A percentile compares a stretch with the other conserved stretches of the same genome.
Evolutionary conservation across 2,329 filamentous ascomycete species (phyloP).

Genomic region (Ophiostoma quercus): DNA sequence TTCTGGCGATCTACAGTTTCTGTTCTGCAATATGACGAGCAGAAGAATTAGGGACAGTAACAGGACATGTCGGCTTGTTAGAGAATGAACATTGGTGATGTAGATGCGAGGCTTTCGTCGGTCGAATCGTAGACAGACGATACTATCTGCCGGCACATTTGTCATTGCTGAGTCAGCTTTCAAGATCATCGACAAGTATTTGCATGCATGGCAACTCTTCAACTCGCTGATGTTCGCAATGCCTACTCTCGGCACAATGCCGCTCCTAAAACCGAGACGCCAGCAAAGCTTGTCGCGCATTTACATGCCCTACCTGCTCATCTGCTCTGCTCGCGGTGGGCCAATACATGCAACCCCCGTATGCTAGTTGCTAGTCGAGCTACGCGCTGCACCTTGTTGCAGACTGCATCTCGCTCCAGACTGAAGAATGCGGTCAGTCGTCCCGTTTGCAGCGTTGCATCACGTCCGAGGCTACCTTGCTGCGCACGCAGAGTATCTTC

Average conservation of each 20-base stretch:
- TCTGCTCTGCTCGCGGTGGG: not conserved
- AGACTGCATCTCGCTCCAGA: not conserved
- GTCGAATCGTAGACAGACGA: not conserved
- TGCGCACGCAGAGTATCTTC: not conserved
- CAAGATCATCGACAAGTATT: not conserved
- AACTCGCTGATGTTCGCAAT: not conserved
- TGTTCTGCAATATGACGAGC: not conserved
- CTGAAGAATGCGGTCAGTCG: conserved; percentile 1
- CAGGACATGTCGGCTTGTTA: not conserved
- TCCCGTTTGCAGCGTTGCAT: conserved; percentile 9
- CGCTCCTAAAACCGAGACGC: conserved; percentile 21
- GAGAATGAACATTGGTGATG: not conserved
- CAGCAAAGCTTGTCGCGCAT: conserved; percentile 5
- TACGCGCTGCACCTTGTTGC: not conserved
- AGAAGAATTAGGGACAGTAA: not conserved
- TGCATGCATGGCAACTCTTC: not conserved
- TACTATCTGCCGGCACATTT: not conserved
- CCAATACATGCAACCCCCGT: not conserved
- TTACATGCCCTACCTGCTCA: not conserved
- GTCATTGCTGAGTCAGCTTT: not conserved
- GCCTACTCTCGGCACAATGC: conserved; percentile 18
- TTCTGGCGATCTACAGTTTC: not conserved
- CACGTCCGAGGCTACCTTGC: conserved; percentile 5
- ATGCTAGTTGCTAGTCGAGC: not conserved
- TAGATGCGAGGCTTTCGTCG: not conserved